A percentile compares a stretch with the other conserved stretches of the same genome.
These are phyloP conservation scores for Paratinospora sagittata DNA, from an alignment of 164 flowering plant genomes.

Conservation along the genomic window DNA sequence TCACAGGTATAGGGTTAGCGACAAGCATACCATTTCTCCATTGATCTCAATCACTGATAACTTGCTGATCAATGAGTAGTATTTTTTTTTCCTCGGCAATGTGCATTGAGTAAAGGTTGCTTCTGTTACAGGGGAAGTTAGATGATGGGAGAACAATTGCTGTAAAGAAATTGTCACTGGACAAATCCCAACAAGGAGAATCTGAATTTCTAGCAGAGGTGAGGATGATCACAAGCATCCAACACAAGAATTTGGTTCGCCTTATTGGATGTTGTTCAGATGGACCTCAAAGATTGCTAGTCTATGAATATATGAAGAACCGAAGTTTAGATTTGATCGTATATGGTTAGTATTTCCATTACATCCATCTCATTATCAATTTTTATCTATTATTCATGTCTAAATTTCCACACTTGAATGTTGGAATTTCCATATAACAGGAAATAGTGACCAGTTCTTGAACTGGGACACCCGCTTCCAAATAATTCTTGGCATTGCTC, in stretches of 20 bases:
- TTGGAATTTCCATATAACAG: slow-evolving; percentile 22
- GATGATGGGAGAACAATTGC: slow-evolving; percentile 54
- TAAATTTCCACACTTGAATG: background rate
- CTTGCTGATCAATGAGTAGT: background rate
- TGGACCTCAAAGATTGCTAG: slow-evolving; percentile 55
- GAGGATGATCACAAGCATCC: slow-evolving; percentile 64
- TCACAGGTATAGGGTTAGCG: too few relatives aligned
- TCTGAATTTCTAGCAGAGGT: slow-evolving; percentile 66
- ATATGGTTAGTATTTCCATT: slow-evolving; percentile 37
- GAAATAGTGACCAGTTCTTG: slow-evolving; percentile 33
- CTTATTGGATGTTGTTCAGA: slow-evolving; percentile 75
- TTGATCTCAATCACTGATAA: background rate
- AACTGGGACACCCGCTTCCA: slow-evolving; percentile 45
- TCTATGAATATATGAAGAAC: slow-evolving; percentile 71
- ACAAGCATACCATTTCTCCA: too few relatives aligned
- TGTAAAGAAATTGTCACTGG: slow-evolving; percentile 47
- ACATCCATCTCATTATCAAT: background rate
- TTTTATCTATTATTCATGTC: background rate
- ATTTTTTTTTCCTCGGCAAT: background rate
- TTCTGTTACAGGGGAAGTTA: slow-evolving; percentile 43
- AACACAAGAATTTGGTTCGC: slow-evolving; percentile 72
- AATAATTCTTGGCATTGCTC: slow-evolving; percentile 52
- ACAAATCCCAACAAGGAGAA: slow-evolving; percentile 70
- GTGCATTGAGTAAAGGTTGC: background rate
- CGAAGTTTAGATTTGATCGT: slow-evolving; percentile 54